Base-by-base conservation (phyloP, 2,329 filamentous ascomycete genomes). In the Lizonia empirigonia region DNA sequence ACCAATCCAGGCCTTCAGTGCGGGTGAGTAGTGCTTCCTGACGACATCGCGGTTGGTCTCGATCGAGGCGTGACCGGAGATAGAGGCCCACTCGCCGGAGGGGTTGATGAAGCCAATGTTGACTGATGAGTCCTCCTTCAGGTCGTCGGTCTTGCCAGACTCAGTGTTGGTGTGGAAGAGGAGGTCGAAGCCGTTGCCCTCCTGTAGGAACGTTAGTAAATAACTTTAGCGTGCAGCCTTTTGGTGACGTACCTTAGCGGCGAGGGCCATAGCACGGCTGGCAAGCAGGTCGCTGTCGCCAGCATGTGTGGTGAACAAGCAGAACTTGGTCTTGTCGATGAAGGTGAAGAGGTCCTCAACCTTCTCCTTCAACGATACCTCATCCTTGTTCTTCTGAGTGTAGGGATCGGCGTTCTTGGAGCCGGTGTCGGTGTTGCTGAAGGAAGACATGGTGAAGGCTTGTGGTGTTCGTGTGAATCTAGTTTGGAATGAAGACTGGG, bases 111-210 rank as follows among this genome's bases (percentile, higher is more conserved):
- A 96, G 38, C 87, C 84, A 59, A 96, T 81, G 77, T 96, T 95
- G 77, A 91, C 82, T 62, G 89, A 82, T 0, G 86, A 78, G 72
- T 95, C 86, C 49, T 79, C 78, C 49, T 83, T 79, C 33, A 96
- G 81, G 67, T 96, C 91, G 72, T 90, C 83, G 5, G 90, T 91
- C 81, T 96, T 96, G 76, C 90, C 85, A 8, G 89, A 91, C 71
- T 93, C 89, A 56, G 90, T 91, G 79, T 96, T 96, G 68, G 91
- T 91, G 79, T 94, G 88, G 82, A 96, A 96, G 73, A 96, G 82
- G 49, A 94, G 83, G 71, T 95, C 91, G 50, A 91, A 81, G 65
- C 89, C 88, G 58, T 86, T 87, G 55, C 81, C 80, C 75, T 95
- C 90, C 89, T 93, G 56, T 46, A 6, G 0, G 1, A 2, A 16